Evolutionary conservation across 2,329 filamentous ascomycete species (phyloP).

Genomic region (Knoxdaviesia capensis): DNA sequence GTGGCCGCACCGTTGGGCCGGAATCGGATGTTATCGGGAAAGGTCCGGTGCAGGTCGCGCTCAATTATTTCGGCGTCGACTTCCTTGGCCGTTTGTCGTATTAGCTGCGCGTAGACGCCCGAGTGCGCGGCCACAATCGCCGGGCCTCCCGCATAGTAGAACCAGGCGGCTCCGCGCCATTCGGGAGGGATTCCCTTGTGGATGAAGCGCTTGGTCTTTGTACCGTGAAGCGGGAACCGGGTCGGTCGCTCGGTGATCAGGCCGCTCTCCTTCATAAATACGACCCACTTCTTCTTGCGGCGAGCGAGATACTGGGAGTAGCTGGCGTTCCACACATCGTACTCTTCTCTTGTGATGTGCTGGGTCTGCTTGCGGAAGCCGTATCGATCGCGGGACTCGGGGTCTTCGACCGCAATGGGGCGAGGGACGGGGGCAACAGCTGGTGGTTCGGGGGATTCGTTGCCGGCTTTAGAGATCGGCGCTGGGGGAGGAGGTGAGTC

Average conservation of each 20-base stretch:
- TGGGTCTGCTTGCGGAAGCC: constrained; percentile 81
- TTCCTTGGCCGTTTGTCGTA: constrained; percentile 42
- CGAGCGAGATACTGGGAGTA: constrained; percentile 61
- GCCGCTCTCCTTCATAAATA: constrained; percentile 56
- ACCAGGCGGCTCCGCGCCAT: constrained; percentile 92
- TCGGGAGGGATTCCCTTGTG: constrained; percentile 87
- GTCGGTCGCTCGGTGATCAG: constrained; percentile 52
- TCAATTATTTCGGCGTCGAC: constrained; percentile 81
- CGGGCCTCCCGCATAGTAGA: constrained; percentile 82
- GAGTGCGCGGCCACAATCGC: constrained; percentile 55
- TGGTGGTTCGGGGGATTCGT: constrained; percentile 2
- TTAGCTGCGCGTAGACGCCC: constrained; percentile 54
- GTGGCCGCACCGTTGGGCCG: constrained; percentile 37
- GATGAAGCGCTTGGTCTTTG: constrained; percentile 76
- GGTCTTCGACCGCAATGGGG: constrained; percentile 23
- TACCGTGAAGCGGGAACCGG: constrained; percentile 59
- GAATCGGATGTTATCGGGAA: constrained; percentile 84
- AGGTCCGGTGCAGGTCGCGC: constrained; percentile 80
- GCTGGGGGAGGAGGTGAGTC: constrained; percentile 4
- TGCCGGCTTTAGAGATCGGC: constrained; percentile 2
- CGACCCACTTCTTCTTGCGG: constrained; percentile 63
- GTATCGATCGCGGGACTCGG: constrained; percentile 52
- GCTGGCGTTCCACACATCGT: constrained; percentile 58
- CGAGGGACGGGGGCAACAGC: too few relatives aligned
- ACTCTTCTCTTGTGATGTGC: constrained; percentile 55